A percentile compares a stretch with the other conserved stretches of the same genome.
Evolutionary conservation across 305 asterid genomes (phyloP).

Genomic region (Striga hermonthica): DNA sequence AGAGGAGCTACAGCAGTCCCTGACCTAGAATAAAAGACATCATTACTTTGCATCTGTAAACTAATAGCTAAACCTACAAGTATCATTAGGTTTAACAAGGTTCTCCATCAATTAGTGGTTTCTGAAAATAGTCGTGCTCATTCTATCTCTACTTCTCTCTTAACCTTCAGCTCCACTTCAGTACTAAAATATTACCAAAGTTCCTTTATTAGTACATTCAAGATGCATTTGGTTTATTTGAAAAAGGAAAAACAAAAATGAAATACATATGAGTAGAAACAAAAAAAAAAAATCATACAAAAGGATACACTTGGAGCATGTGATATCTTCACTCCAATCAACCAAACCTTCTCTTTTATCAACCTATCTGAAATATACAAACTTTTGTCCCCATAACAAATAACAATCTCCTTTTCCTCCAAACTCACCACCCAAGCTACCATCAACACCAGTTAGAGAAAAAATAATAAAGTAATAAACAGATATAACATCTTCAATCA

Average conservation of each 20-base stretch:
- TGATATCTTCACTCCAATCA: constrained; percentile 1
- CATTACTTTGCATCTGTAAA: constrained; percentile 8
- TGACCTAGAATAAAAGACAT: constrained; percentile 54
- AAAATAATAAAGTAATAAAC: neutral
- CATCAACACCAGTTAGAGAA: constrained; percentile 1
- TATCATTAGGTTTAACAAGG: constrained; percentile 12
- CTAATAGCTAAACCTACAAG: constrained; percentile 21
- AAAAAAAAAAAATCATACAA: too few relatives aligned
- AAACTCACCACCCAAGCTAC: constrained; percentile 17
- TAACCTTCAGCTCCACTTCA: neutral
- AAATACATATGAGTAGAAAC: too few relatives aligned
- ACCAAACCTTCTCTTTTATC: neutral
- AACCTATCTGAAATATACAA: neutral
- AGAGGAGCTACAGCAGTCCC: constrained; percentile 91
- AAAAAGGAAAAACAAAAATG: too few relatives aligned
- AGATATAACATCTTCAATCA: constrained; percentile 20
- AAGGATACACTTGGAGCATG: too few relatives aligned
- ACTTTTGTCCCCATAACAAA: neutral
- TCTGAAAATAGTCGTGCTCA: neutral
- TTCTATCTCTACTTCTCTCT: constrained; percentile 7
- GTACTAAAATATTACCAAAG: constrained; percentile 1
- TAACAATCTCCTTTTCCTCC: constrained; percentile 2
- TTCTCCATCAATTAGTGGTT: neutral
- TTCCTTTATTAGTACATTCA: neutral
- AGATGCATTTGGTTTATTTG: neutral